Conservation (phyloP, 768 basidiomycete genomes). For the Trametes sanguinea region DNA sequence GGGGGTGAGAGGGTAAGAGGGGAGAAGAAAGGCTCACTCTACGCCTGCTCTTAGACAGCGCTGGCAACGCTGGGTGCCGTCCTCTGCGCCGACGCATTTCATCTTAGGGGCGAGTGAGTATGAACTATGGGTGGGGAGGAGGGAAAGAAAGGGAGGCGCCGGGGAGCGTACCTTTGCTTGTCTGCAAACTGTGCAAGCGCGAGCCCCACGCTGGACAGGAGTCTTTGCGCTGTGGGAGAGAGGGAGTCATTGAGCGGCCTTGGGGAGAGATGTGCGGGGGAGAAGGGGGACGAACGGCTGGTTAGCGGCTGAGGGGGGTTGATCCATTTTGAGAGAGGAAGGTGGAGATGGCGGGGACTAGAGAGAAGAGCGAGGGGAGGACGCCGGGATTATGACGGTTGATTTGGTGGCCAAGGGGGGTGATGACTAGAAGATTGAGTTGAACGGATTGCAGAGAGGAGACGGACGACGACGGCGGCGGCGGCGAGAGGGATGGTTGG, state of each 20-base stretch:
- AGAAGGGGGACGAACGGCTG: neutral
- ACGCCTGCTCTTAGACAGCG: conserved; percentile 81
- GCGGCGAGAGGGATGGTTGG: neutral
- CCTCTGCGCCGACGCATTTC: conserved; percentile 90
- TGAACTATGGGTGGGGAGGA: conserved; percentile 15
- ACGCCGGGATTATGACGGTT: neutral
- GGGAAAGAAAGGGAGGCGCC: conserved; percentile 16
- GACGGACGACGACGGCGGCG: neutral
- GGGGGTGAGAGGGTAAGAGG: conserved; percentile 10
- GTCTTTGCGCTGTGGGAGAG: conserved; percentile 38
- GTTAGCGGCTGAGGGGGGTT: neutral
- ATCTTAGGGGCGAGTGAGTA: conserved; percentile 50
- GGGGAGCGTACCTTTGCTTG: conserved; percentile 64
- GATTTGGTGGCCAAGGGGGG: neutral
- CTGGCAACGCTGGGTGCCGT: conserved; percentile 78
- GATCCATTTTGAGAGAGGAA: conserved; percentile 16
- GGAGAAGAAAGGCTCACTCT: conserved; percentile 50
- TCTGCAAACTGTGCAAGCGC: conserved; percentile 84
- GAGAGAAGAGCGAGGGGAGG: conserved; percentile 12
- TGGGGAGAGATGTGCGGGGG: neutral
- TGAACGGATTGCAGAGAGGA: neutral
- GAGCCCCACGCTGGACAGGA: conserved; percentile 50
- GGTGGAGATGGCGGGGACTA: conserved; percentile 6
- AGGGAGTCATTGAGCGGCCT: neutral
- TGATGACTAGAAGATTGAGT: neutral